phyloP scores from a whole-genome alignment of 495 filamentous ascomycete genomes.

The Hamigera avellanea region DNA sequence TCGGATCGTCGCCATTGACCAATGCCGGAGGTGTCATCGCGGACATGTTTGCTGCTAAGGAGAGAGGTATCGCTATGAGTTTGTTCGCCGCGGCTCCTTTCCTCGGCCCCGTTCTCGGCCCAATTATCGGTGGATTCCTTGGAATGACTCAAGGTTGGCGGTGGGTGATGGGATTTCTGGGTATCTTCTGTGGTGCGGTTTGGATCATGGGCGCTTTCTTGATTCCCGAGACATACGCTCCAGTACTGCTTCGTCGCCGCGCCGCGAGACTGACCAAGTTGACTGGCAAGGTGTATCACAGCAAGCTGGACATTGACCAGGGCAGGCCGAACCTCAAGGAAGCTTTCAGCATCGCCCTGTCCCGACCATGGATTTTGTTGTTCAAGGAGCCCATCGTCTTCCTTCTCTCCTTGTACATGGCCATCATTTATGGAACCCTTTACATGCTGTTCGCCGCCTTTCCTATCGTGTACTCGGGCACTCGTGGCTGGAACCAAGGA shows the following conservation, averaged over 20 bases:
- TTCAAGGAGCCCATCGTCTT: slow-evolving; percentile 49
- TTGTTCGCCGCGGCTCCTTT: slow-evolving; percentile 59
- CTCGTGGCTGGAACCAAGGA: slow-evolving; percentile 65
- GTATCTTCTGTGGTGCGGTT: slow-evolving; percentile 37
- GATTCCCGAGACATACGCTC: slow-evolving; percentile 51
- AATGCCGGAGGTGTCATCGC: slow-evolving; percentile 67
- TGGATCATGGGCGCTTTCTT: slow-evolving; percentile 44
- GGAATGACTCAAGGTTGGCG: slow-evolving; percentile 49
- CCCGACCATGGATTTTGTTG: slow-evolving; percentile 38
- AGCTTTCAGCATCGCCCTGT: slow-evolving; percentile 33
- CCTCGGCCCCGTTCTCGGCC: slow-evolving; percentile 54
- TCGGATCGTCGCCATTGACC: slow-evolving; percentile 62
- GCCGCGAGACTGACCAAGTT: slow-evolving; percentile 39
- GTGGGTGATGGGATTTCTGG: slow-evolving; percentile 53
- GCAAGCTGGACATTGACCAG: slow-evolving; percentile 34
- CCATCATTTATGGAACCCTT: slow-evolving; percentile 62
- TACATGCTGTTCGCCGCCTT: slow-evolving; percentile 78
- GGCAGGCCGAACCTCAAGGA: slow-evolving; percentile 23
- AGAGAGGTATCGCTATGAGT: slow-evolving; percentile 53
- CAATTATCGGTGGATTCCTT: slow-evolving; percentile 50
- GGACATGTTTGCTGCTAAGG: slow-evolving; percentile 54
- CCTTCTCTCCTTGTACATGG: slow-evolving; percentile 59
- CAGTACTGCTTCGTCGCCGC: slow-evolving; percentile 43
- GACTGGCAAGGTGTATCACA: slow-evolving; percentile 45
- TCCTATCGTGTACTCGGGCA: slow-evolving; percentile 64